These are phyloP conservation scores for Pythium dissotocum DNA, from an alignment of 352 stramenopile genomes.

Conservation along the genomic window DNA sequence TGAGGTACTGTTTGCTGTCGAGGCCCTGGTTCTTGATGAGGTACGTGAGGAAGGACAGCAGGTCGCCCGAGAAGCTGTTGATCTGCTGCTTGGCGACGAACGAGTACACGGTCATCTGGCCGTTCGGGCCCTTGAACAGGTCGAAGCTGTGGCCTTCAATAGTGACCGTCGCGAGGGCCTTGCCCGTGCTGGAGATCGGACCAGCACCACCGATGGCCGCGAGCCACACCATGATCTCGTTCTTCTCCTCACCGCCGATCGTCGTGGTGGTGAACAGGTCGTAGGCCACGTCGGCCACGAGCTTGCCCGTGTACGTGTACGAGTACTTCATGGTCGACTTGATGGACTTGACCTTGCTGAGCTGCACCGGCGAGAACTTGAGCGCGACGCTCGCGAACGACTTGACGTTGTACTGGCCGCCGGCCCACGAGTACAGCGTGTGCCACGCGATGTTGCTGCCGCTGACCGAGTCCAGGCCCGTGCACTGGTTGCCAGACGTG, in stretches of 20 bases:
- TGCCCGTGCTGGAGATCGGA: slow-evolving; percentile 31
- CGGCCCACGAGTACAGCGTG: slow-evolving; percentile 41
- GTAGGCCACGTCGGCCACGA: slow-evolving; percentile 44
- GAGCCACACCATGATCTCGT: slow-evolving; percentile 49
- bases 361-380: slow-evolving; percentile 34
- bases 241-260: slow-evolving; percentile 29
- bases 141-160: slow-evolving; percentile 31
- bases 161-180: slow-evolving; percentile 29
- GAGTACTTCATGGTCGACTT: slow-evolving; percentile 39
- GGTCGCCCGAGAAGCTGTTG: slow-evolving; percentile 21
- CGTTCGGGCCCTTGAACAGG: slow-evolving; percentile 39
- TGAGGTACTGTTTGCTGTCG: slow-evolving; percentile 30
- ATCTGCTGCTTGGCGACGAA: slow-evolving; percentile 33
- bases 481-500: slow-evolving; percentile 40
- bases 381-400: slow-evolving; percentile 48
- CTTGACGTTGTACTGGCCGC: slow-evolving; percentile 38
- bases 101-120: slow-evolving; percentile 38
- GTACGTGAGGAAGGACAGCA: slow-evolving; percentile 37
- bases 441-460: slow-evolving; percentile 37
- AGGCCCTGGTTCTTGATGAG: slow-evolving; percentile 31
- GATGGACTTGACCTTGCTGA: slow-evolving; percentile 37
- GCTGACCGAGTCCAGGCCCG: slow-evolving; percentile 31
- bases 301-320: slow-evolving; percentile 37
- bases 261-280: slow-evolving; percentile 39
- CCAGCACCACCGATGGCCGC: slow-evolving; percentile 32